Evolutionary conservation across 129 eudicot genomes (phyloP).

Genomic region (Sambucus nigra): DNA sequence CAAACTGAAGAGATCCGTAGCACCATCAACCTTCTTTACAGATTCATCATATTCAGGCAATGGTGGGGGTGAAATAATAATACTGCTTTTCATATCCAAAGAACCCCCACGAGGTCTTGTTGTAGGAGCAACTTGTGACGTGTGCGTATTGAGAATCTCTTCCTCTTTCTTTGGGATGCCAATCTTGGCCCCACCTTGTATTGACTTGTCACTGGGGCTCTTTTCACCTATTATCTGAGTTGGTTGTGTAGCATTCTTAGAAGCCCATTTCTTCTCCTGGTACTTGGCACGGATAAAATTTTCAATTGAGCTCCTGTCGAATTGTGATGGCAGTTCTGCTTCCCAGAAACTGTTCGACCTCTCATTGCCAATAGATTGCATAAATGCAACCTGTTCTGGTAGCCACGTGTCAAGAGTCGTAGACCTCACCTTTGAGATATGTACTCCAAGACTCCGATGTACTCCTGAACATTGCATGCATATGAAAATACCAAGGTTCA

Average conservation of each 20-base stretch:
- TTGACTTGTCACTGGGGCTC: neutral
- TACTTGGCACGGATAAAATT: constrained; percentile 47
- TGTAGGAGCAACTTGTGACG: constrained; percentile 9
- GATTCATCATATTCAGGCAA: constrained; percentile 3
- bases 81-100: constrained; percentile 17
- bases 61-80: constrained; percentile 12
- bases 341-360: constrained; percentile 51
- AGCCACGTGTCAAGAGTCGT: constrained; percentile 52
- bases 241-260: constrained; percentile 17
- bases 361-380: constrained; percentile 48
- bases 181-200: constrained; percentile 1
- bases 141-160: constrained; percentile 9
- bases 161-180: constrained; percentile 45
- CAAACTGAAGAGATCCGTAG: constrained; percentile 38
- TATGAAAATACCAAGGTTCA: constrained; percentile 82
- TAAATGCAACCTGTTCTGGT: constrained; percentile 37
- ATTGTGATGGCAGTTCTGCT: constrained; percentile 38
- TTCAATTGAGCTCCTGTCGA: constrained; percentile 32
- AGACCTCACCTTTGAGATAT: constrained; percentile 73
- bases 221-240: neutral
- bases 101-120: constrained; percentile 35
- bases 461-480: constrained; percentile 92
- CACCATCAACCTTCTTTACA: constrained; percentile 18
- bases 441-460: constrained; percentile 91
- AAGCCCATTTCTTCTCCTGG: constrained; percentile 35